Base-by-base conservation (phyloP, 106 monocot genomes). In the Agapanthus africanus region DNA sequence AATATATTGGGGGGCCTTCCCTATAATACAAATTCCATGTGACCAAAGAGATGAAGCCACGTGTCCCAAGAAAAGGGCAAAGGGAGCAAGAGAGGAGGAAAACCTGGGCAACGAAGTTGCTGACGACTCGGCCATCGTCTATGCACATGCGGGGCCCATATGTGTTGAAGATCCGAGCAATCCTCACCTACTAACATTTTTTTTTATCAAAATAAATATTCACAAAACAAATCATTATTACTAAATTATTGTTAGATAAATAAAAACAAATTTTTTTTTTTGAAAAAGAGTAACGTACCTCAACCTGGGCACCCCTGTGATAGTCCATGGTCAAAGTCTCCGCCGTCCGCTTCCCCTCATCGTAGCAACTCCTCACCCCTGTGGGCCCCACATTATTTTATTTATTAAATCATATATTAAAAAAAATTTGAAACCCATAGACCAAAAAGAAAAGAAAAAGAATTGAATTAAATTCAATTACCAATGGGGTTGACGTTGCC, bases 111-210 rank as follows among this genome's bases (percentile, higher is more conserved):
- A 93, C 93, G 41, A 93, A 93, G 59, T 93, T 93, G 70, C 93
- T 89, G 70, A 93, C 93, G 56, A 93, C 93, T 4, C 93, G 83
- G 70, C 93, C 93, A 49, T 93, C 93, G 35, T 93, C 93, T 16
- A 93, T 84, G 79, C 93, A 93, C 93, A 93, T 93, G 74, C 93
- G 88, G 25, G 93, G 93, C 11, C 93, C 93, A 37, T 93, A 93
- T 0, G 93, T 93, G 89, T 93, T 93, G 75, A 93, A 93, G 73
- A 93, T 93, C 56, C 93, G 70, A 60, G 93, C 93, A 77, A 93
- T 93, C 64, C 93, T 81, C 54, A 93, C 93, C 93, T 93, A 56
- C 28, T 10, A 56, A 11, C 18, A 56, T 28, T 28, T 21, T 5
- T 21, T 3, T 50, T 22, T 21, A 8, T 60, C 16, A 1, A 57